Evolutionary conservation across 1,284 basidiomycete genomes (phyloP).

Genomic region (Pulveroboletus sp.): DNA sequence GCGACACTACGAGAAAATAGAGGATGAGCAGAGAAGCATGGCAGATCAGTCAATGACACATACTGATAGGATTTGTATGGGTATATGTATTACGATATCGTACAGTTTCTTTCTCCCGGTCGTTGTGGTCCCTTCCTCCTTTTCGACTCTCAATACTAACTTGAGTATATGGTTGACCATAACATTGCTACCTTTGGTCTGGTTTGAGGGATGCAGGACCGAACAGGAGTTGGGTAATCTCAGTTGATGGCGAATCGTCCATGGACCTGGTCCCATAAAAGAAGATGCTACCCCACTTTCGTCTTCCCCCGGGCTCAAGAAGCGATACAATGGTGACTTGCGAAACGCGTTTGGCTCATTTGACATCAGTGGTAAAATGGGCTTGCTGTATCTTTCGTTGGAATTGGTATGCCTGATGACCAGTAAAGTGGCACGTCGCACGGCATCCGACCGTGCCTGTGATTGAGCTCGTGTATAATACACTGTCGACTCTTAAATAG

Average conservation of each 20-base stretch:
- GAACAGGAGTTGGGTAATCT: constrained; percentile 58
- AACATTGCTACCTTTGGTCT: constrained; percentile 82
- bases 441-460: constrained; percentile 76
- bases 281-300: constrained; percentile 56
- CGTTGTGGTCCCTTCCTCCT: constrained; percentile 76
- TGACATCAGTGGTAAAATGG: constrained; percentile 69
- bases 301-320: constrained; percentile 48
- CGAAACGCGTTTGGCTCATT: constrained; percentile 55
- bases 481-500: constrained; percentile 69
- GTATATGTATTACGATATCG: constrained; percentile 89
- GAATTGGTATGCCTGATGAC: constrained; percentile 51
- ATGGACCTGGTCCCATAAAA: constrained; percentile 75
- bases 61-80: constrained; percentile 79
- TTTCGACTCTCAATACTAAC: constrained; percentile 83
- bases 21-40: neutral
- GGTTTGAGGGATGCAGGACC: constrained; percentile 77
- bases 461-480: constrained; percentile 74
- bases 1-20: constrained; percentile 54
- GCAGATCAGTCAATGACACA: no score
- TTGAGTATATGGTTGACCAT: constrained; percentile 80
- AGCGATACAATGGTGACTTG: constrained; percentile 53
- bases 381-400: constrained; percentile 39
- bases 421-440: constrained; percentile 68
- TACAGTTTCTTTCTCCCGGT: constrained; percentile 77
- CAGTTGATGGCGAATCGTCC: constrained; percentile 62